Conservation (phyloP, 768 basidiomycete genomes). For the Serendipita vermifera region DNA sequence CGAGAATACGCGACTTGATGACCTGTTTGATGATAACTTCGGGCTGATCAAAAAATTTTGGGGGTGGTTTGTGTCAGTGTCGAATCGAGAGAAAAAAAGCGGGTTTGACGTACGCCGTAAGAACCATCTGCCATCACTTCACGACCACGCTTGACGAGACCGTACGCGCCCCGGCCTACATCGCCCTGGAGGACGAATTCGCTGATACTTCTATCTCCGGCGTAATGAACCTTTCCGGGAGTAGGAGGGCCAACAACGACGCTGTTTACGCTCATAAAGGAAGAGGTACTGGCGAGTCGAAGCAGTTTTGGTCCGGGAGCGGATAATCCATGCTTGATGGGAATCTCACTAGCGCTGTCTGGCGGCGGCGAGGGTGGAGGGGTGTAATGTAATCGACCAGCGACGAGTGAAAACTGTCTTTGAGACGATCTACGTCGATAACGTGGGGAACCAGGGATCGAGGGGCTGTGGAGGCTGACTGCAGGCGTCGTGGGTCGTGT, state of each 20-base stretch:
- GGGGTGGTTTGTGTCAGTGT: slow-evolving; percentile 13
- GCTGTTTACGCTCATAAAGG: slow-evolving; percentile 45
- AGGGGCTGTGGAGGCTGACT: neutral
- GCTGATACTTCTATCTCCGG: slow-evolving; percentile 60
- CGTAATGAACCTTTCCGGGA: slow-evolving; percentile 18
- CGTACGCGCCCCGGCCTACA: slow-evolving; percentile 90
- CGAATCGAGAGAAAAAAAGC: slow-evolving; percentile 11
- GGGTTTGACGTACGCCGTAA: slow-evolving; percentile 56
- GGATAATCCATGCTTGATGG: slow-evolving; percentile 25
- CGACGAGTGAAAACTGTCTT: slow-evolving; percentile 71
- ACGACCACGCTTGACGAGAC: slow-evolving; percentile 80
- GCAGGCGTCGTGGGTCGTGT: neutral
- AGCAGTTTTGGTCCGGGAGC: slow-evolving; percentile 33
- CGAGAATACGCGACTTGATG: slow-evolving; percentile 95
- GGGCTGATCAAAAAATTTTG: slow-evolving; percentile 38
- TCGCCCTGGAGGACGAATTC: slow-evolving; percentile 79
- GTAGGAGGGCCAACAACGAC: slow-evolving; percentile 27
- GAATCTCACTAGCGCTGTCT: neutral
- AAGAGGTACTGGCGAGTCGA: slow-evolving; percentile 50
- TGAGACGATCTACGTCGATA: slow-evolving; percentile 63
- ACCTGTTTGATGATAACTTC: slow-evolving; percentile 93
- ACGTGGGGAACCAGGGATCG: neutral
- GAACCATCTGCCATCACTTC: slow-evolving; percentile 63
- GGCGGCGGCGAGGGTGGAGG: slow-evolving; percentile 50
- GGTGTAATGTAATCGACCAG: slow-evolving; percentile 67